These are phyloP conservation scores for Phytophthora colocasiae DNA, from an alignment of 352 stramenopile species.

Conservation along the genomic window DNA sequence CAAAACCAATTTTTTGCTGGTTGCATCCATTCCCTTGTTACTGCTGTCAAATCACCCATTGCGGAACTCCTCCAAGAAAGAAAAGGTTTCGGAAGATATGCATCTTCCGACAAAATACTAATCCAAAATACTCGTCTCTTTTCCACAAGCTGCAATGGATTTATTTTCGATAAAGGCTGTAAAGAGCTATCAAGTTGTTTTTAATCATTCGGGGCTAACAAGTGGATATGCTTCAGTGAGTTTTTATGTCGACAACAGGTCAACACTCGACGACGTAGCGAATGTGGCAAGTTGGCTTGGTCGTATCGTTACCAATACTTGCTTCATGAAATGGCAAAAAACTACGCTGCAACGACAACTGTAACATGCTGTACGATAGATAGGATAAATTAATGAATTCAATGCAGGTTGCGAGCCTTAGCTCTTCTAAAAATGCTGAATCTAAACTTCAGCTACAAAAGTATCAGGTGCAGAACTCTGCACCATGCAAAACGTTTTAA, in stretches of 20 bases:
- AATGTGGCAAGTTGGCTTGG: not conserved
- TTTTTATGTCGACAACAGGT: not conserved
- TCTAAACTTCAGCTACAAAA: constrained; percentile 22
- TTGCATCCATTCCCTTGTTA: no score
- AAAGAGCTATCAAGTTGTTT: no score
- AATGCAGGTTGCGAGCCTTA: constrained; percentile 22
- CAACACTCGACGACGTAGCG: not conserved
- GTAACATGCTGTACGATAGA: not conserved
- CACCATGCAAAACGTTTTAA: constrained; percentile 16
- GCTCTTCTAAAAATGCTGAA: constrained; percentile 35
- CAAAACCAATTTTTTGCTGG: no score
- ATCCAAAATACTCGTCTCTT: no score
- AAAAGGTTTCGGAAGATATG: no score
- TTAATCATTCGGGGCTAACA: no score
- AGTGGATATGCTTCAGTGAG: no score
- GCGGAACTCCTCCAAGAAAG: no score
- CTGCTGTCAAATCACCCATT: no score
- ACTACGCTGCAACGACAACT: not conserved
- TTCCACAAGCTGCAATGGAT: no score
- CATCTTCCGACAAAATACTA: no score
- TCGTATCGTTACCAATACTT: not conserved
- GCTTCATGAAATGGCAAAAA: not conserved
- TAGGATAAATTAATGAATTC: constrained; percentile 25
- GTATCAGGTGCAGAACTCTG: not conserved
- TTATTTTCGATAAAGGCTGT: no score